These are phyloP conservation scores for Sarocladium brachiariae DNA, from an alignment of 2,329 filamentous ascomycete genomes.

Conservation along the genomic window DNA sequence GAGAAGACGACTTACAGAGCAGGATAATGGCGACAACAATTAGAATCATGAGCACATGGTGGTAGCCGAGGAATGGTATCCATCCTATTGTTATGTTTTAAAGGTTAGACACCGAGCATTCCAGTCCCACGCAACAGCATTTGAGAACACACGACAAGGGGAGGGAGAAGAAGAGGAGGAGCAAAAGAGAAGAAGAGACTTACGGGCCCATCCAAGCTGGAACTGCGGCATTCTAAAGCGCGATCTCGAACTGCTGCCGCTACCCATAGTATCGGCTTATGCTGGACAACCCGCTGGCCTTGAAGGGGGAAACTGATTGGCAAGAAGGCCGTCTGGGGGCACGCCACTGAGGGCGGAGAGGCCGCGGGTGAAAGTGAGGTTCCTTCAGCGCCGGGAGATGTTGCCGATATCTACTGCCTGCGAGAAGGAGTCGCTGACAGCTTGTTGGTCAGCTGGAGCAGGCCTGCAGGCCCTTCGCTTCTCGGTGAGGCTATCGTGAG, in stretches of 20 bases:
- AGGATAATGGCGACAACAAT: conserved; percentile 92
- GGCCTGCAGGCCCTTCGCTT: not conserved
- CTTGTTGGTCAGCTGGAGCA: not conserved
- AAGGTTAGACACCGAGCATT: conserved; percentile 20
- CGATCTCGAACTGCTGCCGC: conserved; percentile 11
- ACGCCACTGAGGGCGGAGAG: conserved; percentile 8
- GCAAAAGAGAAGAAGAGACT: conserved; percentile 19
- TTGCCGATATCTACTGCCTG: not conserved
- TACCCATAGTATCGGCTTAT: conserved; percentile 11
- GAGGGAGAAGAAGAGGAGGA: not conserved
- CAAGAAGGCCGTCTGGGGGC: conserved; percentile 7
- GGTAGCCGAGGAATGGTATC: conserved; percentile 64
- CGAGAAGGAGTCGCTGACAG: conserved; percentile 4
- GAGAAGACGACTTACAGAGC: conserved; percentile 61
- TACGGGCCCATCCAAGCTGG: conserved; percentile 44
- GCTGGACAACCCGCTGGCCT: not conserved
- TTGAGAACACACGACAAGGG: not conserved
- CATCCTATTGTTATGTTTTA: conserved; percentile 44
- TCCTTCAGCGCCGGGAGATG: not conserved
- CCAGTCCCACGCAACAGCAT: conserved; percentile 9
- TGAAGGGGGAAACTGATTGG: not conserved
- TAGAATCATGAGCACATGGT: conserved; percentile 93
- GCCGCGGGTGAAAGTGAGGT: not conserved
- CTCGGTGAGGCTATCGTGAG: not conserved
- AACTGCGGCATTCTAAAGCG: conserved; percentile 26